Conservation (phyloP, 176 grass and related monocot genomes). For the Cenchrus purpureus region DNA sequence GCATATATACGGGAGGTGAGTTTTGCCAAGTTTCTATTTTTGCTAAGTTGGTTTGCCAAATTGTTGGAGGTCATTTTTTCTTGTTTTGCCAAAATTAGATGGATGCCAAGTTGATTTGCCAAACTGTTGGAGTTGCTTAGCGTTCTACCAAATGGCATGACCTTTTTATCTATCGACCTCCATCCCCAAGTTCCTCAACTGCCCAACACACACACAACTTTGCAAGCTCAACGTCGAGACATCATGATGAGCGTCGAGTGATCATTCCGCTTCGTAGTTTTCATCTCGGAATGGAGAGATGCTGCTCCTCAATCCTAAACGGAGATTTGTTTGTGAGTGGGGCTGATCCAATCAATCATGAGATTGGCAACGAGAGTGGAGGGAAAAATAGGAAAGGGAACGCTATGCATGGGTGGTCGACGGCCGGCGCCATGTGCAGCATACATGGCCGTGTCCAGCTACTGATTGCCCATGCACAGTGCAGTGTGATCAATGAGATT, state of each 20-base stretch:
- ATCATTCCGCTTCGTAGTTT: background rate
- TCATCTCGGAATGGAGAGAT: constrained; percentile 16
- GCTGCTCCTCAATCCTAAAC: constrained; percentile 3
- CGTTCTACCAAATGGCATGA: too few species aligned
- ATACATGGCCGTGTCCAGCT: constrained; percentile 49
- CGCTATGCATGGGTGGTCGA: constrained; percentile 38
- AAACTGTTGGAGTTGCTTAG: too few species aligned
- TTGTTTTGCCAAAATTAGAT: too few species aligned
- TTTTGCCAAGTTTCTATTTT: too few species aligned
- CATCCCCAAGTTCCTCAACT: background rate
- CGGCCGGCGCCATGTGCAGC: constrained; percentile 48
- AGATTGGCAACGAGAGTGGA: background rate
- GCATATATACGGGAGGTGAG: too few species aligned
- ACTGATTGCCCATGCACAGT: constrained; percentile 51
- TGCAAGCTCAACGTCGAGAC: background rate
- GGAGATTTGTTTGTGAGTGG: constrained; percentile 33
- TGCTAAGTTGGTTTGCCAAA: too few species aligned
- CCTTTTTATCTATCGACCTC: background rate
- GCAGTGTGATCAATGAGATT: constrained; percentile 37
- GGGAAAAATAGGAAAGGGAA: constrained; percentile 1
- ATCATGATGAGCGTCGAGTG: constrained; percentile 13
- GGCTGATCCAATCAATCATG: constrained; percentile 49
- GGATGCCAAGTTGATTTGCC: too few species aligned
- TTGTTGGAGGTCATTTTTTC: too few species aligned
- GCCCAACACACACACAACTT: background rate